A percentile compares a stretch with the other conserved stretches of the same genome.
phyloP scores from a whole-genome alignment of 2,329 filamentous ascomycete species.

The Anthostomella pinea region DNA sequence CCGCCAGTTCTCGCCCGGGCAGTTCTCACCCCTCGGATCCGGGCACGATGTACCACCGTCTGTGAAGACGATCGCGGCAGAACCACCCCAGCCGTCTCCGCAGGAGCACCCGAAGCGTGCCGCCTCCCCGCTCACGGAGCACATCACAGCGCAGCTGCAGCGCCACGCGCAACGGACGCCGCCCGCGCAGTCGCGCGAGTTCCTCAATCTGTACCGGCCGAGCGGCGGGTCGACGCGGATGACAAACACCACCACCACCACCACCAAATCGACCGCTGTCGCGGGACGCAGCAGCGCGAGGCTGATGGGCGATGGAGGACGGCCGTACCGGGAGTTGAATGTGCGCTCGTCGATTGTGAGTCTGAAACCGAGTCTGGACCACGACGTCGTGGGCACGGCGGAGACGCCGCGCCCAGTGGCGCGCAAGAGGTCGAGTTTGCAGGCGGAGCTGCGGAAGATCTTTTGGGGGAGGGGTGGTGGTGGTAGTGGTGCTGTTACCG shows the following conservation, averaged over 20 bases:
- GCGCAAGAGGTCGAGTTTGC: conserved; percentile 15
- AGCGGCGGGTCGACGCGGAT: neutral
- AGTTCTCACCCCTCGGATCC: neutral
- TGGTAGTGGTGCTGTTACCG: no score
- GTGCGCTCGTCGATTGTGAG: no score
- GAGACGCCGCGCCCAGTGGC: conserved; percentile 4
- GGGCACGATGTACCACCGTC: no score
- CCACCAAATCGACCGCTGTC: no score
- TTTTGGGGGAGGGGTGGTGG: conserved; percentile 2
- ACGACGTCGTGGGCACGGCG: no score
- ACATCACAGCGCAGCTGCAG: conserved; percentile 16
- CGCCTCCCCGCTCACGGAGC: conserved; percentile 18
- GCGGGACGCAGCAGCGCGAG: conserved; percentile 8
- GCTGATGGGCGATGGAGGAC: no score
- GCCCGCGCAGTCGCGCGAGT: conserved; percentile 25
- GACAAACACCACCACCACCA: no score
- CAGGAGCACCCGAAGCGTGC: no score
- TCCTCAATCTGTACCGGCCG: conserved; percentile 20
- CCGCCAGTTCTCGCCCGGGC: no score
- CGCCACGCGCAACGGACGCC: conserved; percentile 18
- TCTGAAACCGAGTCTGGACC: no score
- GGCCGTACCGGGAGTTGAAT: no score
- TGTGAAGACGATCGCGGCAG: neutral
- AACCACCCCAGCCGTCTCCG: conserved; percentile 5
- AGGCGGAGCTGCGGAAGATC: conserved; percentile 17